Evolutionary conservation across 768 basidiomycete species (phyloP).

Genomic region (Mrakia hoshinonis): DNA sequence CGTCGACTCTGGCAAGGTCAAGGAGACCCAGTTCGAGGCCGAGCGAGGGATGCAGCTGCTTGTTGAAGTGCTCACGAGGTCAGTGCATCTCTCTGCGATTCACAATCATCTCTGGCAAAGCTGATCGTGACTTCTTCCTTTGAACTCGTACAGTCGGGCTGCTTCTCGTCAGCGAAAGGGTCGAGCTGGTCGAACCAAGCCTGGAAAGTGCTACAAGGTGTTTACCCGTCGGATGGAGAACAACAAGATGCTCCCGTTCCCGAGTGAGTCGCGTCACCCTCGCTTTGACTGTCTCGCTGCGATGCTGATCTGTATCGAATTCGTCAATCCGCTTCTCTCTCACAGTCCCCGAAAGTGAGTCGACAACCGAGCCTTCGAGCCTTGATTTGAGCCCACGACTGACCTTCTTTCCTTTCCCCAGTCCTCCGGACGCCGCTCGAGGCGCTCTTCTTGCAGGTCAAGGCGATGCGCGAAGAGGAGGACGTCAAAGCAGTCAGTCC

Average conservation of each 20-base stretch:
- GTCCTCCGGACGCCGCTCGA: conserved; percentile 75
- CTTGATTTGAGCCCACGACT: not conserved
- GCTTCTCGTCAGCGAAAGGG: conserved; percentile 76
- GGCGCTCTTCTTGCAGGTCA: conserved; percentile 68
- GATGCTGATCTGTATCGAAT: not conserved
- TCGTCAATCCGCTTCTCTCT: not conserved
- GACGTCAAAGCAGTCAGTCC: conserved; percentile 57
- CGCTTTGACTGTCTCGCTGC: not conserved
- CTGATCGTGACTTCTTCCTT: too few species aligned
- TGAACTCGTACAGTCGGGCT: conserved; percentile 52
- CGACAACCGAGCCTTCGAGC: not conserved
- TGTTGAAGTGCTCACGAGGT: conserved; percentile 59
- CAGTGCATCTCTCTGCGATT: not conserved
- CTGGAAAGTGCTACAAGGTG: conserved; percentile 65
- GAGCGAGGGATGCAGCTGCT: conserved; percentile 64
- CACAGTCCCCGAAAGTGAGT: conserved; percentile 61
- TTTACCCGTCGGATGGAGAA: conserved; percentile 67
- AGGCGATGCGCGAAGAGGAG: conserved; percentile 64
- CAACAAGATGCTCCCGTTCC: conserved; percentile 56
- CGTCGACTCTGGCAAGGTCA: conserved; percentile 74
- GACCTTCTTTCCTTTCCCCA: not conserved
- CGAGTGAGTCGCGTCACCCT: not conserved
- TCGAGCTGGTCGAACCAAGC: conserved; percentile 73
- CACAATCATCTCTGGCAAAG: too few species aligned
- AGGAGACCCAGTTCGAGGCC: conserved; percentile 66